Conservation (phyloP, 805 yeast species). For the Candida tibetensis region DNA sequence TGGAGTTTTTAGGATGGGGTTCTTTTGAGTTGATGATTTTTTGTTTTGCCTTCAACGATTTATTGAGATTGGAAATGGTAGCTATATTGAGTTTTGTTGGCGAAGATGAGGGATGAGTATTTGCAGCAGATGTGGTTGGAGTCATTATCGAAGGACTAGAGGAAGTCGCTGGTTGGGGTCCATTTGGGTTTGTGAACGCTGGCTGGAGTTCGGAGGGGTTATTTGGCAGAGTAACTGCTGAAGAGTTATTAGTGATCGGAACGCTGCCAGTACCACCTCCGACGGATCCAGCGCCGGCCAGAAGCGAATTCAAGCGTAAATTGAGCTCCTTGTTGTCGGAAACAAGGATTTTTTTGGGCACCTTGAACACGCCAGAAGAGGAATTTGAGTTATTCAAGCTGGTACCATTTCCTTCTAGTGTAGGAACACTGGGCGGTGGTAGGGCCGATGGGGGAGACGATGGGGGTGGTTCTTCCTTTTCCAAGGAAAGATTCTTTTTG, state of each 20-base stretch:
- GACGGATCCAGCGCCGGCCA: slow-evolving; percentile 3
- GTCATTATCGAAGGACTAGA: background rate
- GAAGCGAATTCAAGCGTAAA: slow-evolving; percentile 3
- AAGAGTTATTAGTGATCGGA: background rate
- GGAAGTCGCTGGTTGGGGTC: background rate
- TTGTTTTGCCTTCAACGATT: slow-evolving; percentile 43
- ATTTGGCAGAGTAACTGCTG: background rate
- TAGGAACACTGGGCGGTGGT: background rate
- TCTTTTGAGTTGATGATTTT: slow-evolving; percentile 36
- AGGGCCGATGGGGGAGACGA: slow-evolving; percentile 1
- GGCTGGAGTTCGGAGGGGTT: background rate
- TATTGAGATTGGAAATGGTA: slow-evolving; percentile 40
- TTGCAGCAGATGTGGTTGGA: slow-evolving; percentile 2
- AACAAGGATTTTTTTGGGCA: slow-evolving; percentile 13
- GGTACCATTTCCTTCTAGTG: background rate
- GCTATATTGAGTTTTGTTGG: slow-evolving; percentile 20
- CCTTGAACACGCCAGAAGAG: slow-evolving; percentile 12
- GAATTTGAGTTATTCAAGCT: slow-evolving; percentile 1
- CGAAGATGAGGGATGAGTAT: background rate
- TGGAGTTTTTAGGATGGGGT: slow-evolving; percentile 34
- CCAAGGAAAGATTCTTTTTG: background rate
- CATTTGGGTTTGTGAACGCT: background rate
- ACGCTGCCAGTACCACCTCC: background rate
- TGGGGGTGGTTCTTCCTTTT: background rate
- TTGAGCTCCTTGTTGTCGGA: slow-evolving; percentile 10